Evolutionary conservation across 495 filamentous ascomycete species (phyloP).

Genomic region (Massariosphaeria phaeospora): DNA sequence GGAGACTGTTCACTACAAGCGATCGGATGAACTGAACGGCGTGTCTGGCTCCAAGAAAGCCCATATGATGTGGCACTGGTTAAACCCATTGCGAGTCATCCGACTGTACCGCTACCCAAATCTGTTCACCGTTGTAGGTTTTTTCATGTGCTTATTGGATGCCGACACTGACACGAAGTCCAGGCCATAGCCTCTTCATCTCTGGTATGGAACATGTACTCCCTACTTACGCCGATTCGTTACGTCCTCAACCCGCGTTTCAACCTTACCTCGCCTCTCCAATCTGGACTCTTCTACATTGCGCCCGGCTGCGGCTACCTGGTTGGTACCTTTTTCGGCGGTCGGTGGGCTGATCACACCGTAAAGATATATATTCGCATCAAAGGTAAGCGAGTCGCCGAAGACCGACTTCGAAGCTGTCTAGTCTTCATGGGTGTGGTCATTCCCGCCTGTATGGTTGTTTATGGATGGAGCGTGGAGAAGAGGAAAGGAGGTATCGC

Average conservation of each 20-base stretch:
- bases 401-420: constrained; percentile 63
- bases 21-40: constrained; percentile 51
- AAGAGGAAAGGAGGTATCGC: constrained; percentile 61
- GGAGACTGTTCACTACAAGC: constrained; percentile 61
- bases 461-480: constrained; percentile 71
- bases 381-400: constrained; percentile 57
- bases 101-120: constrained; percentile 59
- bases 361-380: constrained; percentile 60
- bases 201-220: constrained; percentile 71
- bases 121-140: constrained; percentile 49
- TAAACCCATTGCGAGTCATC: constrained; percentile 59
- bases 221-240: constrained; percentile 65
- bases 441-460: constrained; percentile 60
- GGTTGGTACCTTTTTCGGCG: constrained; percentile 63
- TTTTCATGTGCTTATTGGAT: too few species aligned
- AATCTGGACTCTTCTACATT: constrained; percentile 67
- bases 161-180: background rate
- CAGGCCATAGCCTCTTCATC: constrained; percentile 54
- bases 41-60: constrained; percentile 47
- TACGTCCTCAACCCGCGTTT: constrained; percentile 72
- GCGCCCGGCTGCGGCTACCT: constrained; percentile 69
- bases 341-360: constrained; percentile 62
- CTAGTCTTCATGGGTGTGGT: constrained; percentile 55
- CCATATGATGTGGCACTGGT: constrained; percentile 52
- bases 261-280: constrained; percentile 59